phyloP scores from a whole-genome alignment of 139 green algal genomes.

The Dunaliella primolecta region DNA sequence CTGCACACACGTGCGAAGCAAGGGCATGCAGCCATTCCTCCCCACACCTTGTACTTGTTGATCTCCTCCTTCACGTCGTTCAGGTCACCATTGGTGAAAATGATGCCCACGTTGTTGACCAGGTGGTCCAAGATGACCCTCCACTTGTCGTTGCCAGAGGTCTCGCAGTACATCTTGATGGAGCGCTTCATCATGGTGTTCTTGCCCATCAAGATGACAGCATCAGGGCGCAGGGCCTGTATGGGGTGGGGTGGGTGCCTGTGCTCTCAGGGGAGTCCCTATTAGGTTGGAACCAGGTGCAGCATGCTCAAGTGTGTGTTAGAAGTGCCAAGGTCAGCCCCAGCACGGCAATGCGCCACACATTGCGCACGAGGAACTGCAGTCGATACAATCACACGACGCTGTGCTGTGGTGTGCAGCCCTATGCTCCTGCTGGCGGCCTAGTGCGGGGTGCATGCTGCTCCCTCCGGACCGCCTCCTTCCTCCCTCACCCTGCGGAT shows the following conservation, averaged over 20 bases:
- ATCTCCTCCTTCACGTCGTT: slow-evolving; percentile 66
- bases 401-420: no score
- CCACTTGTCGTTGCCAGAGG: slow-evolving; percentile 87
- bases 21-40: no score
- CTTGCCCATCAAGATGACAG: slow-evolving; percentile 98
- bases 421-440: no score
- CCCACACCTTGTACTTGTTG: slow-evolving; percentile 72
- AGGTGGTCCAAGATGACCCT: slow-evolving; percentile 79
- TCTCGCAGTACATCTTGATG: slow-evolving; percentile 92
- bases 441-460: no score
- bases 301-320: no score
- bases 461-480: no score
- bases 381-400: no score
- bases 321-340: no score
- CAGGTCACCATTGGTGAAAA: slow-evolving; percentile 89
- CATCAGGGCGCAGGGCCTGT: slow-evolving; percentile 82
- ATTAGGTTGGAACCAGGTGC: background rate
- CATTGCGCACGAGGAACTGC: no score
- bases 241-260: background rate
- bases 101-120: slow-evolving; percentile 95
- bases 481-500: slow-evolving; percentile 83
- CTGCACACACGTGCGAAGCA: no score
- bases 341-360: no score
- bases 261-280: no score
- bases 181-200: slow-evolving; percentile 99